phyloP scores from a whole-genome alignment of 805 yeast genomes.

The Kluyveromyces starmeri region DNA sequence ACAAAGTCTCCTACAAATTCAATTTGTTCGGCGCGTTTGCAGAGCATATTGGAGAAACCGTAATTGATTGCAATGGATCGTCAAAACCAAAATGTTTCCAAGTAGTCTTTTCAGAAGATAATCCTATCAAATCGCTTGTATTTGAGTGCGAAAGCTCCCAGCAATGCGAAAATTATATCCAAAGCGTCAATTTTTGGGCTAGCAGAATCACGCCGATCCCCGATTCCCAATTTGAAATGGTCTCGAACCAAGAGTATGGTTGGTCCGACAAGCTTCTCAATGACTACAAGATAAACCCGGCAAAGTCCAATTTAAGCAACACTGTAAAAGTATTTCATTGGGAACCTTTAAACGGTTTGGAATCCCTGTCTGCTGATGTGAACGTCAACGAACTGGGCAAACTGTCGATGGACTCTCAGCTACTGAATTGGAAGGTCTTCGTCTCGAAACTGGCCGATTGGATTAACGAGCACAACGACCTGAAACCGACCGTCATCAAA shows the following conservation, averaged over 20 bases:
- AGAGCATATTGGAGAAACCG: slow-evolving; percentile 9
- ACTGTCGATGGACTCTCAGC: slow-evolving; percentile 29
- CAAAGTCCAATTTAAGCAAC: neutral
- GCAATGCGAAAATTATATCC: slow-evolving; percentile 59
- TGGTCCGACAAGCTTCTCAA: slow-evolving; percentile 39
- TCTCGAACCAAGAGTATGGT: slow-evolving; percentile 72
- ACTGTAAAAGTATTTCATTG: slow-evolving; percentile 9
- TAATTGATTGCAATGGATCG: slow-evolving; percentile 1
- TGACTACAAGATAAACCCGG: neutral
- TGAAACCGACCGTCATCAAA: slow-evolving; percentile 31
- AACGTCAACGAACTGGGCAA: slow-evolving; percentile 6
- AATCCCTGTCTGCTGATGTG: slow-evolving; percentile 13
- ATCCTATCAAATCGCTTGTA: slow-evolving; percentile 25
- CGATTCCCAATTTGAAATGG: slow-evolving; percentile 52
- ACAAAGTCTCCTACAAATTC: neutral
- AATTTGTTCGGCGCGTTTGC: slow-evolving; percentile 24
- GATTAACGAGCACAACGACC: slow-evolving; percentile 36
- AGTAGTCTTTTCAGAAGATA: slow-evolving; percentile 16
- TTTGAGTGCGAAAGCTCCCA: slow-evolving; percentile 56
- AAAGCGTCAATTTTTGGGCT: slow-evolving; percentile 86
- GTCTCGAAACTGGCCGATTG: slow-evolving; percentile 32
- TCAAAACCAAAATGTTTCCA: slow-evolving; percentile 16
- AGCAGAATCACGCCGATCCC: slow-evolving; percentile 79
- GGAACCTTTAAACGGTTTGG: slow-evolving; percentile 21
- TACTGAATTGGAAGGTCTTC: slow-evolving; percentile 32